phyloP scores from a whole-genome alignment of 2,329 filamentous ascomycete species.

The Ceratocystis diversiconidia region DNA sequence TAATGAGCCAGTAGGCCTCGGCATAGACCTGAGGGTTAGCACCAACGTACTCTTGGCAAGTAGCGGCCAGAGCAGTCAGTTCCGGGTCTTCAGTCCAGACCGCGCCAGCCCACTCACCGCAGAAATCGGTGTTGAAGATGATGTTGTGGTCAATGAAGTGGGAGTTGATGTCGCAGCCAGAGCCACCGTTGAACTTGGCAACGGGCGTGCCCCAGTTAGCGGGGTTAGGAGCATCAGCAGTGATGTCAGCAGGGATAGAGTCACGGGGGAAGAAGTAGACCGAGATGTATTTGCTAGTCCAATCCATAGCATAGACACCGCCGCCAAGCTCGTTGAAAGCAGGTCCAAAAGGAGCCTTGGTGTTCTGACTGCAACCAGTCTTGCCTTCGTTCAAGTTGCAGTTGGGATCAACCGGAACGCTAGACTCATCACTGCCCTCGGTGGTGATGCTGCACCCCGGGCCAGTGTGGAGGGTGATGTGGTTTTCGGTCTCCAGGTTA shows the following conservation, averaged over 20 bases:
- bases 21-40: conserved; percentile 55
- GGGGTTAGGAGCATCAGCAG: conserved; percentile 46
- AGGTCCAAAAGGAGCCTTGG: conserved; percentile 44
- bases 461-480: conserved; percentile 54
- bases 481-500: conserved; percentile 44
- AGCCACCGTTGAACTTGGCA: conserved; percentile 51
- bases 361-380: conserved; percentile 45
- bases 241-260: conserved; percentile 49
- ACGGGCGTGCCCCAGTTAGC: conserved; percentile 52
- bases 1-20: conserved; percentile 66
- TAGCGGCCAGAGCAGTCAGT: conserved; percentile 45
- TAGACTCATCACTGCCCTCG: conserved; percentile 35
- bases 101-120: conserved; percentile 69
- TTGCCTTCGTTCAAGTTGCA: conserved; percentile 42
- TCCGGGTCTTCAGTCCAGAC: conserved; percentile 46
- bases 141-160: conserved; percentile 63
- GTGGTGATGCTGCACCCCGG: conserved; percentile 44
- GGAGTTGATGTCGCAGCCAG: conserved; percentile 53
- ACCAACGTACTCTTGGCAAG: conserved; percentile 59
- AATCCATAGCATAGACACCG: conserved; percentile 62
- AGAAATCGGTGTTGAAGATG: conserved; percentile 72
- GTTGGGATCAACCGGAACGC: conserved; percentile 34
- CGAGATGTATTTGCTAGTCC: conserved; percentile 56
- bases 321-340: conserved; percentile 57
- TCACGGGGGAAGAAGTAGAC: conserved; percentile 70